These are phyloP conservation scores for Davidsoniella neocaledoniae DNA, from an alignment of 2,329 filamentous ascomycete genomes.

Conservation along the genomic window DNA sequence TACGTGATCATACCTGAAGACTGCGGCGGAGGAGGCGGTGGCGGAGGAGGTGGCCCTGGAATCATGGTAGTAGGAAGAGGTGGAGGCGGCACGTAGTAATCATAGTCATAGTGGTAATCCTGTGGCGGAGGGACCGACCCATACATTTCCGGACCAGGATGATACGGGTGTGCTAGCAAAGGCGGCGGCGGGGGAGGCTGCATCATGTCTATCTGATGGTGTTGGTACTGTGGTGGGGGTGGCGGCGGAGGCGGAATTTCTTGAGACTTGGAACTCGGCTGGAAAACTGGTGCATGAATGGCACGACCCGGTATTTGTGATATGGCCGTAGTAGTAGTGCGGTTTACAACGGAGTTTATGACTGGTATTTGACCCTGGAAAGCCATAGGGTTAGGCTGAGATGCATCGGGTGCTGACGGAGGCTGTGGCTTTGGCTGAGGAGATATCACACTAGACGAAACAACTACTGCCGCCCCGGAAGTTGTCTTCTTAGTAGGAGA, in stretches of 20 bases:
- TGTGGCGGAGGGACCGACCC: slow-evolving; percentile 16
- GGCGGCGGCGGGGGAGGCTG: neutral
- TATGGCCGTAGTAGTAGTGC: slow-evolving; percentile 28
- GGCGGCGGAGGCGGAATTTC: slow-evolving; percentile 21
- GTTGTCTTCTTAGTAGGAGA: neutral
- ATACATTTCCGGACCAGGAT: neutral
- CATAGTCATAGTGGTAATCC: slow-evolving; percentile 1
- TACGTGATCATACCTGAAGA: too few relatives aligned
- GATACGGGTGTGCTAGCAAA: neutral
- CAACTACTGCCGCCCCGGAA: slow-evolving; percentile 1
- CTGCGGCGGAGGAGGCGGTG: too few relatives aligned
- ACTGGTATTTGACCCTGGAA: slow-evolving; percentile 2
- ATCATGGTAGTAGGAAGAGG: slow-evolving; percentile 22
- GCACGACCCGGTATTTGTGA: slow-evolving; percentile 87
- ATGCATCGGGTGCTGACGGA: slow-evolving; percentile 31
- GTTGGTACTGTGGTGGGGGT: slow-evolving; percentile 36
- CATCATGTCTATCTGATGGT: slow-evolving; percentile 24
- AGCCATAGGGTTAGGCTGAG: neutral
- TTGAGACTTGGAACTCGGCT: slow-evolving; percentile 25
- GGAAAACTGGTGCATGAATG: slow-evolving; percentile 80
- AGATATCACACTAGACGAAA: neutral
- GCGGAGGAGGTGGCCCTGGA: slow-evolving; percentile 17
- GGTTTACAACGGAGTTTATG: neutral
- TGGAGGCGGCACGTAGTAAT: slow-evolving; percentile 16
- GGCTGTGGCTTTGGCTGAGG: slow-evolving; percentile 27